These are phyloP conservation scores for Bryum argenteum DNA, from an alignment of 225 moss, liverwort and hornwort species.

Conservation along the genomic window DNA sequence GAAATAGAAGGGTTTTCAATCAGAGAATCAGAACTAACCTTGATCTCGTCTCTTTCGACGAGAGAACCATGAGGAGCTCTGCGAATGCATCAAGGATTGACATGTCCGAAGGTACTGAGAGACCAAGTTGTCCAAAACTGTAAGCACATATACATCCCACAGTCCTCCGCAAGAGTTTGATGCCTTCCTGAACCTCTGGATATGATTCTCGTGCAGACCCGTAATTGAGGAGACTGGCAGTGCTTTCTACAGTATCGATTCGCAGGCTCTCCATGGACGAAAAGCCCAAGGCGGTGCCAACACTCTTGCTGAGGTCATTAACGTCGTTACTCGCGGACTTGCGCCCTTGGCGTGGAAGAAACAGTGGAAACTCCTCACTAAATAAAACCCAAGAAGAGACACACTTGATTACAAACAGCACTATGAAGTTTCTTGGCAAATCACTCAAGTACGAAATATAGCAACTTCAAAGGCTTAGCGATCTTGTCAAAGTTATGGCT, in stretches of 20 bases:
- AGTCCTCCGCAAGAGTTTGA: slow-evolving; percentile 76
- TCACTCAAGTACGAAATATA: neutral
- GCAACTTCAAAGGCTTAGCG: neutral
- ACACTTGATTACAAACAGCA: slow-evolving; percentile 20
- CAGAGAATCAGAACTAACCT: slow-evolving; percentile 53
- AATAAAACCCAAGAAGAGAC: slow-evolving; percentile 9
- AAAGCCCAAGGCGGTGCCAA: slow-evolving; percentile 66
- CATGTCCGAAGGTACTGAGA: slow-evolving; percentile 75
- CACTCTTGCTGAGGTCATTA: slow-evolving; percentile 60
- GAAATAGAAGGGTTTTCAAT: slow-evolving; percentile 6
- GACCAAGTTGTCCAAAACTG: slow-evolving; percentile 70
- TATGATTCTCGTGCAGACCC: slow-evolving; percentile 62
- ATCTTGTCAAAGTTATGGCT: neutral
- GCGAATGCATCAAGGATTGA: slow-evolving; percentile 91
- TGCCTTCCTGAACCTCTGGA: slow-evolving; percentile 83
- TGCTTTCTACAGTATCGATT: slow-evolving; percentile 62
- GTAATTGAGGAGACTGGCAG: slow-evolving; percentile 63
- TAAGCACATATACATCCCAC: slow-evolving; percentile 79
- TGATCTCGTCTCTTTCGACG: slow-evolving; percentile 68
- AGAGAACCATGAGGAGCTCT: slow-evolving; percentile 76
- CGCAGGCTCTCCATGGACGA: slow-evolving; percentile 81
- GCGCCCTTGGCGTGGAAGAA: slow-evolving; percentile 78
- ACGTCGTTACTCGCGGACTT: slow-evolving; percentile 52
- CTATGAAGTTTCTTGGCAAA: neutral
- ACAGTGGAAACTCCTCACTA: slow-evolving; percentile 95